Base-by-base conservation (phyloP, 345 rosid species). In the Noccaea caerulescens region DNA sequence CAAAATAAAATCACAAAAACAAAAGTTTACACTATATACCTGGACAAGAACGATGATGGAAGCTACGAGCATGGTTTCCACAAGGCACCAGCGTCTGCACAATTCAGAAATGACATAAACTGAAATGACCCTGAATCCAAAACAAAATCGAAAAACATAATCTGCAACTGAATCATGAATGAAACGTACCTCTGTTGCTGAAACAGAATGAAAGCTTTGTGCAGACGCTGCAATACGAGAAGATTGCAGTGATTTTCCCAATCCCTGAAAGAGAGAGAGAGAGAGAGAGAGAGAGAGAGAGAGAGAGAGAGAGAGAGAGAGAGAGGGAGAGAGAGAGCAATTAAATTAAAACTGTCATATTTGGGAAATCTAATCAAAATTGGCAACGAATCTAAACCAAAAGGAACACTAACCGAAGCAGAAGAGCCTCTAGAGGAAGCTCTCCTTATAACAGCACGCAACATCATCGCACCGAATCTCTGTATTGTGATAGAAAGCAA, bases 61-160 rank as follows among this genome's bases (percentile, higher is more conserved):
- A 84, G 72, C 81, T 80, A 70, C 81, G 72, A 51, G 80, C 73
- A 65, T 72, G 76, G 80, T 77, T 82, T 78, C 77, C 81, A 14
- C 77, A 69, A 66, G 77, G 76, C 67, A 79, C 72, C 62, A 79
- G 66, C 50, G 75, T 66, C 94, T 88, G 73, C 43, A 74, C 61
- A 77, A 64, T 57, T 25, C 56, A 76, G 4, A 27, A 68, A 49
- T 20, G 34, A 55, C 10, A 52, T 16, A 16, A 16, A 16, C 18
- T 16, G 18, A 16, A 46, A 16, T 16, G 18, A 16, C 18, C 18
- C 23, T 20, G 23, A 20, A 20, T 20, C 23, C 23, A 20, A 20
- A 20, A 20, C 23, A 20, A 11, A 13, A 27, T 33, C 38, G 3
- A 20, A 54, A 16, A 56, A 7, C 53, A 54, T 10, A 13, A 61